Evolutionary conservation across 1,284 basidiomycete genomes (phyloP).

Genomic region (Agaricales sp.): DNA sequence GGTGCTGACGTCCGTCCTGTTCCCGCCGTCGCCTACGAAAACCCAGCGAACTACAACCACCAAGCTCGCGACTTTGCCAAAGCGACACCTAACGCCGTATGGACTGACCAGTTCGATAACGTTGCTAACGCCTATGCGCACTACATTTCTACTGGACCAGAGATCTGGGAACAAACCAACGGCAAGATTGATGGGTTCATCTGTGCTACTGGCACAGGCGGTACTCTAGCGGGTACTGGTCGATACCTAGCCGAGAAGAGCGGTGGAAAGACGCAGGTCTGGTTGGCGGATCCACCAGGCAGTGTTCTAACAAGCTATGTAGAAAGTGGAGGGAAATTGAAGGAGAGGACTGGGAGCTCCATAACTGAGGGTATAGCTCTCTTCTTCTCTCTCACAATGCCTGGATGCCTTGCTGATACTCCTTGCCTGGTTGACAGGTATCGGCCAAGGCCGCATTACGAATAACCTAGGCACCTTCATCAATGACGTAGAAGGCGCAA

Average conservation of each 20-base stretch:
- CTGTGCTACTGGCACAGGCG: constrained; percentile 92
- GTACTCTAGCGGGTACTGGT: constrained; percentile 88
- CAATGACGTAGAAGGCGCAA: constrained; percentile 68
- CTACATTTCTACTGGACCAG: constrained; percentile 88
- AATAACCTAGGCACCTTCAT: constrained; percentile 86
- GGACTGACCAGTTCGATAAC: constrained; percentile 99
- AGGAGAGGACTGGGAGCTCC: constrained; percentile 78
- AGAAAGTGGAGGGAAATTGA: constrained; percentile 70
- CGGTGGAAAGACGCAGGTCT: constrained; percentile 75
- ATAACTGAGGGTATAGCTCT: constrained; percentile 85
- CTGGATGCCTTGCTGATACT: constrained; percentile 6
- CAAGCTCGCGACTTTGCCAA: constrained; percentile 88
- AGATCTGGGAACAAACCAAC: constrained; percentile 89
- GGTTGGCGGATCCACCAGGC: constrained; percentile 95
- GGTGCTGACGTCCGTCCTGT: constrained; percentile 95
- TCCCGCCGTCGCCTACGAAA: constrained; percentile 93
- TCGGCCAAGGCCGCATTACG: constrained; percentile 97
- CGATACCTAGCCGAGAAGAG: constrained; percentile 82
- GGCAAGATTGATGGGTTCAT: constrained; percentile 85
- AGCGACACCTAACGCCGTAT: constrained; percentile 82
- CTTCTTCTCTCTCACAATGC: constrained; percentile 1
- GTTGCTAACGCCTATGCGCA: constrained; percentile 84
- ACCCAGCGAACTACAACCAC: constrained; percentile 98
- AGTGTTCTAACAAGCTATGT: constrained; percentile 87
- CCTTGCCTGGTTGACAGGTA: constrained; percentile 42